phyloP scores from a whole-genome alignment of 441 rosid species.

The Corymbia citriodora region DNA sequence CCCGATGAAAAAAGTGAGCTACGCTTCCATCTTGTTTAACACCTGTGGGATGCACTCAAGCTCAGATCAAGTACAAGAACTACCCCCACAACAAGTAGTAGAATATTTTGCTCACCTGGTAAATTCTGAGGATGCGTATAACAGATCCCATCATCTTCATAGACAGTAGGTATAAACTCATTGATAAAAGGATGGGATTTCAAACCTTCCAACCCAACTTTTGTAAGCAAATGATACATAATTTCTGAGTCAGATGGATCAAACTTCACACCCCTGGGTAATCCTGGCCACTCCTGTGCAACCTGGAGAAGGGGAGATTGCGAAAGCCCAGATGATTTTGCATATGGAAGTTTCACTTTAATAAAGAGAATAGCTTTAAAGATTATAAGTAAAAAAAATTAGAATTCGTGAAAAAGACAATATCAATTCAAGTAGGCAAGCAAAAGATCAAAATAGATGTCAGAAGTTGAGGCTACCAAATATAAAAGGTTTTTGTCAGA shows the following conservation, averaged over 20 bases:
- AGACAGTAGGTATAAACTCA: constrained; percentile 79
- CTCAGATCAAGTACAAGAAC: constrained; percentile 3
- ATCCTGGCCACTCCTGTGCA: constrained; percentile 80
- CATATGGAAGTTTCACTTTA: neutral
- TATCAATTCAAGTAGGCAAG: neutral
- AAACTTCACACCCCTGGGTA: constrained; percentile 87
- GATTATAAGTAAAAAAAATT: neutral
- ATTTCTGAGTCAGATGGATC: constrained; percentile 96
- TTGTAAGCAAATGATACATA: constrained; percentile 79
- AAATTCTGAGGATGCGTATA: constrained; percentile 92
- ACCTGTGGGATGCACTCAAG: constrained; percentile 26
- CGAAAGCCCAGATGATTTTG: neutral
- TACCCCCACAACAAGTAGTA: neutral
- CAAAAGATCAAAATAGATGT: neutral
- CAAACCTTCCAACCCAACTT: constrained; percentile 37
- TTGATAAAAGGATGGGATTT: constrained; percentile 67
- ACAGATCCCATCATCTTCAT: constrained; percentile 88
- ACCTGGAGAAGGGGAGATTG: constrained; percentile 33
- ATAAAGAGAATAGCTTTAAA: neutral
- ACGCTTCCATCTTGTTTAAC: constrained; percentile 73
- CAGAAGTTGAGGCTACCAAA: neutral
- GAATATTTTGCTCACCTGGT: constrained; percentile 45
- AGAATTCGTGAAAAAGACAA: neutral
- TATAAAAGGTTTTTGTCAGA: neutral
- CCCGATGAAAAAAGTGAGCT: constrained; percentile 80